A percentile compares a stretch with the other conserved stretches of the same genome.
Evolutionary conservation across 768 basidiomycete species (phyloP).

Genomic region (Tricholoma matsutake): DNA sequence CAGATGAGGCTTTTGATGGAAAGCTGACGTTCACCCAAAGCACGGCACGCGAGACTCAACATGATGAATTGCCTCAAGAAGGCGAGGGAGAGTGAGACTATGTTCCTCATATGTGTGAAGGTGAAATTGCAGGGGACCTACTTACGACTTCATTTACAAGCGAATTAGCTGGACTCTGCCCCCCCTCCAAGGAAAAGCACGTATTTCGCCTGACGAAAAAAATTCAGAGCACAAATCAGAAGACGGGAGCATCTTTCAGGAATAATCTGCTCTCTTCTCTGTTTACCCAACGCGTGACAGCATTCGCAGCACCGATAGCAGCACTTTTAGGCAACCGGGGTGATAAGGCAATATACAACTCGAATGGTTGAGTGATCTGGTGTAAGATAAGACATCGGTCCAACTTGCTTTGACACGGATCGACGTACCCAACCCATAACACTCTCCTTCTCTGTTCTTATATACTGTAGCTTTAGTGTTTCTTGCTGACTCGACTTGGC

Average conservation of each 20-base stretch:
- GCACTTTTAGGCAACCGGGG: slow-evolving; percentile 86
- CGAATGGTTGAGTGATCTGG: slow-evolving; percentile 92
- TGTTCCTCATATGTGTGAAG: no score
- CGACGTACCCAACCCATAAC: slow-evolving; percentile 90
- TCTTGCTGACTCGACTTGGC: slow-evolving; percentile 82
- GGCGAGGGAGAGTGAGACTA: background rate
- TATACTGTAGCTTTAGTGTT: slow-evolving; percentile 82
- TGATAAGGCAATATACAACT: slow-evolving; percentile 82
- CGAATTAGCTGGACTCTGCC: slow-evolving; percentile 3
- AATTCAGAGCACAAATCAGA: slow-evolving; percentile 36
- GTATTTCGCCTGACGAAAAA: background rate
- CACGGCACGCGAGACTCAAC: background rate
- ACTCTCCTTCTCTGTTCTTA: slow-evolving; percentile 81
- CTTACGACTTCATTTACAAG: slow-evolving; percentile 3
- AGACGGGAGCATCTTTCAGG: slow-evolving; percentile 86
- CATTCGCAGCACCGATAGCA: slow-evolving; percentile 83
- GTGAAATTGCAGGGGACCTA: no score
- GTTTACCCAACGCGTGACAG: slow-evolving; percentile 87
- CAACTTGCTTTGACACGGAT: background rate
- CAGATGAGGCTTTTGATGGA: background rate
- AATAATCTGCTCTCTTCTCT: slow-evolving; percentile 83
- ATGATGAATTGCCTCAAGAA: background rate
- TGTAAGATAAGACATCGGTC: background rate
- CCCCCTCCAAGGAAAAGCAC: background rate
- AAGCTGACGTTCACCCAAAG: background rate